These are phyloP conservation scores for Chaetomiaceae sp. DNA, from an alignment of 2,329 filamentous ascomycete genomes.

Conservation along the genomic window DNA sequence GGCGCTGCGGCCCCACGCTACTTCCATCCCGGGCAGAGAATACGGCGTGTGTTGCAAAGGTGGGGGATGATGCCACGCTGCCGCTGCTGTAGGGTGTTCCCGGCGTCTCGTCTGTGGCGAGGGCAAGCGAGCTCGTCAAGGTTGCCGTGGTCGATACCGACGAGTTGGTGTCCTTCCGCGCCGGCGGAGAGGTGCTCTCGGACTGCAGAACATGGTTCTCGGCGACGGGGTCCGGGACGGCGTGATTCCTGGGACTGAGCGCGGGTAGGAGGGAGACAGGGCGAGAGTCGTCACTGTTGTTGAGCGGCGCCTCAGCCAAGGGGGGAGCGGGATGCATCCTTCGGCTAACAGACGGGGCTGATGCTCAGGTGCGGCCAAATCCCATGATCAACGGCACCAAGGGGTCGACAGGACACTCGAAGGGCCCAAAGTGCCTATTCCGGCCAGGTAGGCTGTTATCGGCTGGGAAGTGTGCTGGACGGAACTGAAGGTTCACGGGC, in stretches of 20 bases:
- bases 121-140: constrained; percentile 36
- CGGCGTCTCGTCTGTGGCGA: constrained; percentile 42
- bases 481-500: constrained; percentile 7
- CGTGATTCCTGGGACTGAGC: constrained; percentile 14
- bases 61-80: constrained; percentile 45
- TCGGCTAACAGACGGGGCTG: constrained; percentile 15
- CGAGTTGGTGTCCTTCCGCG: constrained; percentile 48
- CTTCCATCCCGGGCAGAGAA: constrained; percentile 53
- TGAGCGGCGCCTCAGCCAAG: constrained; percentile 31
- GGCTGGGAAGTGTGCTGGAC: not conserved
- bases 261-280: constrained; percentile 21
- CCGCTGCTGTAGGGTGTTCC: constrained; percentile 47
- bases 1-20: constrained; percentile 49
- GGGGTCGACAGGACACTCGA: not conserved
- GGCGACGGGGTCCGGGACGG: constrained; percentile 15
- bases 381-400: constrained; percentile 23
- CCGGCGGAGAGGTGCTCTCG: constrained; percentile 30
- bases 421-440: not conserved
- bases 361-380: constrained; percentile 17
- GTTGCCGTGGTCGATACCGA: constrained; percentile 50
- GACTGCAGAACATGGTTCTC: constrained; percentile 23
- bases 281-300: constrained; percentile 25
- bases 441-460: not conserved
- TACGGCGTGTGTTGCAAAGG: constrained; percentile 43
- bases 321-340: constrained; percentile 33